phyloP scores from a whole-genome alignment of 192 early-diverging fungal species.

The Gryganskiella cystojenkinii region DNA sequence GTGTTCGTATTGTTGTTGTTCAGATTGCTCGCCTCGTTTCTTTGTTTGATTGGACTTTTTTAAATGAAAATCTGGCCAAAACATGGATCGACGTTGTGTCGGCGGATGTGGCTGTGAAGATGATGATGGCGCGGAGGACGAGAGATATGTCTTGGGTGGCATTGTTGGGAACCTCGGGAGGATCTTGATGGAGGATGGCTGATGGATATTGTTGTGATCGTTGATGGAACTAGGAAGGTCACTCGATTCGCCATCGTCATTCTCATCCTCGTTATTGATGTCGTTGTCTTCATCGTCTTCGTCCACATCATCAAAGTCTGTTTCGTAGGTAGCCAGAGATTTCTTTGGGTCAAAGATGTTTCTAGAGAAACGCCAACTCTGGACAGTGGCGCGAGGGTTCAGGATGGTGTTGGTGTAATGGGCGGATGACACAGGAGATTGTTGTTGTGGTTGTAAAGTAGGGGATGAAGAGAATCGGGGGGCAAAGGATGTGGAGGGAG shows the following conservation, averaged over 20 bases:
- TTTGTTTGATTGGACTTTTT: neutral
- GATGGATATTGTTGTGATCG: no score
- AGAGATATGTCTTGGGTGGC: neutral
- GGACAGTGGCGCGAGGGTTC: neutral
- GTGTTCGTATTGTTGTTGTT: neutral
- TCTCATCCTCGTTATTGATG: slow-evolving; percentile 3
- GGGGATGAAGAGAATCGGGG: no score
- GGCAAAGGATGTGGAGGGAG: no score
- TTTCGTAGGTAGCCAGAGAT: slow-evolving; percentile 2
- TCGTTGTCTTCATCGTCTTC: slow-evolving; percentile 29
- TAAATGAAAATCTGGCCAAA: slow-evolving; percentile 4
- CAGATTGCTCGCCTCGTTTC: neutral
- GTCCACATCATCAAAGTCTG: slow-evolving; percentile 41
- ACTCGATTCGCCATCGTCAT: neutral
- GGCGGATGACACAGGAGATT: no score
- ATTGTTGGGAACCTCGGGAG: slow-evolving; percentile 2
- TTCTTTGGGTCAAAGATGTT: slow-evolving; percentile 8
- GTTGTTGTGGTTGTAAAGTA: neutral
- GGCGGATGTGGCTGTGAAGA: neutral
- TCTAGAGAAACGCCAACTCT: slow-evolving; percentile 21
- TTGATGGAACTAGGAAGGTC: neutral
- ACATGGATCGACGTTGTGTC: slow-evolving; percentile 6
- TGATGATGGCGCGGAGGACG: neutral
- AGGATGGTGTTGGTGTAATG: no score
- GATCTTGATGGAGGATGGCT: neutral